Conservation (phyloP, 495 filamentous ascomycete genomes). For the Elasticomyces elasticus region DNA sequence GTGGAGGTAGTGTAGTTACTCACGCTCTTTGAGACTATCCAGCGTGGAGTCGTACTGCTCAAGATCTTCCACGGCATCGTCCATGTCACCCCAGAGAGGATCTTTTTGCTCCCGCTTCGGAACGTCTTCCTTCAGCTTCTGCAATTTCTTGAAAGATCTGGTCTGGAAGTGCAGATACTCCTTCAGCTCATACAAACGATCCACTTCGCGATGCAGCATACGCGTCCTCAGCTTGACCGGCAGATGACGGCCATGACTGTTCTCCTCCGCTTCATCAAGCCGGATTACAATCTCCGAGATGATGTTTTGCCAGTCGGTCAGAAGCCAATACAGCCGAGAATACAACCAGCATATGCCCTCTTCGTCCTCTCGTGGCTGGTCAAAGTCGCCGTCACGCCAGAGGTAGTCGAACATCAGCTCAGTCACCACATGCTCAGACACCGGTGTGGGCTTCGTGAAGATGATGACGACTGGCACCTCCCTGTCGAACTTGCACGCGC, state of each 20-base stretch:
- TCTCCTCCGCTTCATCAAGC: slow-evolving; percentile 22
- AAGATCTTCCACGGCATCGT: slow-evolving; percentile 22
- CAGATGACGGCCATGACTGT: slow-evolving; percentile 15
- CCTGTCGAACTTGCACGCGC: slow-evolving; percentile 15
- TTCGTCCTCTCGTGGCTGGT: slow-evolving; percentile 14
- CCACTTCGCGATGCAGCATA: slow-evolving; percentile 20
- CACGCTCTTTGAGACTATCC: slow-evolving; percentile 19
- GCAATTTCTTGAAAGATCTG: slow-evolving; percentile 21
- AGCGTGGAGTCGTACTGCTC: slow-evolving; percentile 16
- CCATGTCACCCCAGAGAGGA: slow-evolving; percentile 22
- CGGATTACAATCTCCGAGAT: slow-evolving; percentile 12
- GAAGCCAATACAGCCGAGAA: slow-evolving; percentile 18
- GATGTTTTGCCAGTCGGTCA: slow-evolving; percentile 27
- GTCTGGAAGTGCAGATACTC: slow-evolving; percentile 20
- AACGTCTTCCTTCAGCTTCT: slow-evolving; percentile 16
- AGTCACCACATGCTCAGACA: slow-evolving; percentile 21
- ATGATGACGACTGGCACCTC: slow-evolving; percentile 20
- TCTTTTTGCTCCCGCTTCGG: slow-evolving; percentile 14
- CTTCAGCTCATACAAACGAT: slow-evolving; percentile 21
- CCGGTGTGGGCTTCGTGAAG: slow-evolving; percentile 18
- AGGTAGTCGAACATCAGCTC: slow-evolving; percentile 18
- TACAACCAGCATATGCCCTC: slow-evolving; percentile 24
- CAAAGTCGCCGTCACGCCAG: slow-evolving; percentile 15
- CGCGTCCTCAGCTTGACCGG: slow-evolving; percentile 20
- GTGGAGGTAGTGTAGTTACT: not conserved